phyloP scores from a whole-genome alignment of 768 basidiomycete species.

The Leccinum imitatum region DNA sequence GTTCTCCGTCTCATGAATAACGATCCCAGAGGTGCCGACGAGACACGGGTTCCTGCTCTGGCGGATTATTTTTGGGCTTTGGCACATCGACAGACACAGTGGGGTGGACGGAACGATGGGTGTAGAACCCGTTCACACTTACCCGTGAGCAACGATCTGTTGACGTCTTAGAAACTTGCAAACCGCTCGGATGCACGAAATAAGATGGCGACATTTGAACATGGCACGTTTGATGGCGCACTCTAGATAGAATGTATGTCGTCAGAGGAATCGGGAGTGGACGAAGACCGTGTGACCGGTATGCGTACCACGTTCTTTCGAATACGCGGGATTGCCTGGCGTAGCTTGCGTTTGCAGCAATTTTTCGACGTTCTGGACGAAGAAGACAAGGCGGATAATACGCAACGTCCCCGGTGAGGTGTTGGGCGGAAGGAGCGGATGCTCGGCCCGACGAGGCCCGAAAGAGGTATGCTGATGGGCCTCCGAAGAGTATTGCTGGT shows the following conservation, averaged over 20 bases:
- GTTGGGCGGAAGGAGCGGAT: slow-evolving; percentile 54
- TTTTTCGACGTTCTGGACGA: slow-evolving; percentile 65
- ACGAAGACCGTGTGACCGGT: slow-evolving; percentile 34
- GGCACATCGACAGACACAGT: too few species aligned
- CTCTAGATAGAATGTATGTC: slow-evolving; percentile 78
- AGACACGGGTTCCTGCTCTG: too few species aligned
- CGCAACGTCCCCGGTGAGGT: slow-evolving; percentile 54
- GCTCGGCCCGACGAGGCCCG: slow-evolving; percentile 38
- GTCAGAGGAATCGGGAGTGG: slow-evolving; percentile 70
- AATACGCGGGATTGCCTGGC: slow-evolving; percentile 63
- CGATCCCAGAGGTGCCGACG: too few species aligned
- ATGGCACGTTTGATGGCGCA: slow-evolving; percentile 68
- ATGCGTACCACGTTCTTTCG: slow-evolving; percentile 41
- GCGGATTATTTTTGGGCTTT: too few species aligned
- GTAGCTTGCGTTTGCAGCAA: slow-evolving; percentile 59
- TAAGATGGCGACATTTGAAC: slow-evolving; percentile 51
- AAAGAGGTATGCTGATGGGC: slow-evolving; percentile 56
- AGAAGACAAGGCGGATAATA: slow-evolving; percentile 47
- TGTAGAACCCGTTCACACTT: too few species aligned
- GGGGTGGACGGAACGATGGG: too few species aligned
- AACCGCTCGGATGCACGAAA: slow-evolving; percentile 62
- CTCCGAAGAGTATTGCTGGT: slow-evolving; percentile 59
- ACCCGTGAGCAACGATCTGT: too few species aligned
- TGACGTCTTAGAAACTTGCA: slow-evolving; percentile 56
- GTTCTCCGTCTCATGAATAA: too few species aligned